A percentile compares a stretch with the other conserved stretches of the same genome.
Conservation (phyloP, 148 eudicot species). For the Simmondsia chinensis region DNA sequence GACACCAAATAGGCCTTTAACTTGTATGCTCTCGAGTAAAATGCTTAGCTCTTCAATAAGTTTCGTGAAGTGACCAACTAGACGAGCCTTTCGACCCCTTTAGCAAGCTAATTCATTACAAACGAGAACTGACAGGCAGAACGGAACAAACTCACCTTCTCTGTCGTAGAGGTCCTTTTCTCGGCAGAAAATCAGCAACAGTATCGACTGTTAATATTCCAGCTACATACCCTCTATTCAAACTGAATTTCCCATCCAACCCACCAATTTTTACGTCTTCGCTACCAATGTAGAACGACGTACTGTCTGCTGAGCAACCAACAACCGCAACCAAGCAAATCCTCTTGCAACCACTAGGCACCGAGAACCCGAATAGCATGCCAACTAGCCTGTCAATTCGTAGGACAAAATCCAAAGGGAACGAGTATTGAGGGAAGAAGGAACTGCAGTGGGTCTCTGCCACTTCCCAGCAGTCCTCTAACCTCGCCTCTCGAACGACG, state of each 20-base stretch:
- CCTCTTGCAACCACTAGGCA: slow-evolving; percentile 78
- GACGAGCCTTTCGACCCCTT: no score
- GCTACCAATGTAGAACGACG: slow-evolving; percentile 44
- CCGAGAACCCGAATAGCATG: slow-evolving; percentile 63
- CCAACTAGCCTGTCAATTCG: slow-evolving; percentile 79
- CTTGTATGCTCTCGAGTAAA: no score
- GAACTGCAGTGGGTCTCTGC: slow-evolving; percentile 97
- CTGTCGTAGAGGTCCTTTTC: slow-evolving; percentile 80
- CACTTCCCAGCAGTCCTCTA: slow-evolving; percentile 96
- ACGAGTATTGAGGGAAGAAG: slow-evolving; percentile 88
- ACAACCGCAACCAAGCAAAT: slow-evolving; percentile 84
- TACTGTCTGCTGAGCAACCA: slow-evolving; percentile 38
- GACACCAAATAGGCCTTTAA: no score
- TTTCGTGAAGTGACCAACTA: no score
- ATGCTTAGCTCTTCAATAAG: no score
- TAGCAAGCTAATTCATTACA: background rate
- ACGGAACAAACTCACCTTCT: slow-evolving; percentile 49
- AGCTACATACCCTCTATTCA: slow-evolving; percentile 66
- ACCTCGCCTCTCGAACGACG: slow-evolving; percentile 86
- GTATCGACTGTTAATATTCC: slow-evolving; percentile 95
- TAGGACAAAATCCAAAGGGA: slow-evolving; percentile 76
- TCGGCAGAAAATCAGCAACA: slow-evolving; percentile 91
- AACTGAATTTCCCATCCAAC: slow-evolving; percentile 56
- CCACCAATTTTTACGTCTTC: slow-evolving; percentile 71
- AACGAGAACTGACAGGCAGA: background rate